These are phyloP conservation scores for Pythium diclinum DNA, from an alignment of 352 stramenopile species.

Conservation along the genomic window DNA sequence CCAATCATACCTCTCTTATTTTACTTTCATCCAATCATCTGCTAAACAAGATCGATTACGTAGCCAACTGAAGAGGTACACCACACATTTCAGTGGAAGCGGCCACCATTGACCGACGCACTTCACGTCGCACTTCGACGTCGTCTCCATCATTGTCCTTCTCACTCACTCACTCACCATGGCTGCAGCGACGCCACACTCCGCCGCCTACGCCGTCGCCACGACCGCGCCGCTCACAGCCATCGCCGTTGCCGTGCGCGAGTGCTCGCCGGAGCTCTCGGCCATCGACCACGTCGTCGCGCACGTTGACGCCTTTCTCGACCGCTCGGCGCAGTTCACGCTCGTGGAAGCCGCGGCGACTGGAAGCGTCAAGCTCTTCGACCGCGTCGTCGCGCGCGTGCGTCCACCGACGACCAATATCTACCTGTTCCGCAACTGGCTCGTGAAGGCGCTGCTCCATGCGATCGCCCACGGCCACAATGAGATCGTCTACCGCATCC, in stretches of 20 bases:
- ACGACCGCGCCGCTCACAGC: constrained; percentile 22
- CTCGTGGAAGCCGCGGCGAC: constrained; percentile 21
- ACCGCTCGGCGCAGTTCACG: constrained; percentile 20
- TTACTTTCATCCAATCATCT: constrained; percentile 6
- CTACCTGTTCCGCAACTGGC: constrained; percentile 29
- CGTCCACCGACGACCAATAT: constrained; percentile 17
- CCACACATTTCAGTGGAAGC: constrained; percentile 9
- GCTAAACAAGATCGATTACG: constrained; percentile 8
- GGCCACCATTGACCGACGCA: not conserved
- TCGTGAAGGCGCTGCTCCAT: constrained; percentile 23
- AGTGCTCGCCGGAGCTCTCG: constrained; percentile 20
- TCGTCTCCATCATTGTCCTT: not conserved
- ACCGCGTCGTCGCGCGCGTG: constrained; percentile 24
- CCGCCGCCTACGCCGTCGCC: constrained; percentile 10
- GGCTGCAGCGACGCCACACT: not conserved
- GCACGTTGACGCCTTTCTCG: constrained; percentile 27
- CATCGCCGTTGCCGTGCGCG: constrained; percentile 20
- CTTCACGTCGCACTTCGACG: constrained; percentile 5
- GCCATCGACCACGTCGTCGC: constrained; percentile 29
- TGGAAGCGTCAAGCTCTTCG: constrained; percentile 26
- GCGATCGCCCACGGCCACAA: constrained; percentile 22
- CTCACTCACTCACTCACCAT: not conserved
- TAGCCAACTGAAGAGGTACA: not conserved
- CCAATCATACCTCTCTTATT: constrained; percentile 5
- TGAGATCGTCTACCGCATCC: constrained; percentile 26